Conservation (phyloP, 208 protist genomes). For the Crithidia brevicula region DNA sequence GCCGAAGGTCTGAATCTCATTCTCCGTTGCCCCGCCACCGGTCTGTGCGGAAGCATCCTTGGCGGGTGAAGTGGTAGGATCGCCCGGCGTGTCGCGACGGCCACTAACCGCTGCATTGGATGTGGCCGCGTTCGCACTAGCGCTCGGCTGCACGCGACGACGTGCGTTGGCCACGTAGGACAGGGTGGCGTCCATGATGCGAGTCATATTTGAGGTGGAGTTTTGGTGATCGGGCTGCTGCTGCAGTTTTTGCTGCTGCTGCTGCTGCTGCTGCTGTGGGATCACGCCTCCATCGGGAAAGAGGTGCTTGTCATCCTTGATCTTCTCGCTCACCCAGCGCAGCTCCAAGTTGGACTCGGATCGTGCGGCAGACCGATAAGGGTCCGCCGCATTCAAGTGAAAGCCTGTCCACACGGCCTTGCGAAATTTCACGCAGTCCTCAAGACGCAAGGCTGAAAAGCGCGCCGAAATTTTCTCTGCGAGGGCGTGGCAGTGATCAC, state of each 20-base stretch:
- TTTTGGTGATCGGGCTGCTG: no score
- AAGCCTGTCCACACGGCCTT: slow-evolving; percentile 35
- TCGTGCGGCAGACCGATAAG: slow-evolving; percentile 20
- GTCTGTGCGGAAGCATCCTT: not conserved
- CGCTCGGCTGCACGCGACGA: slow-evolving; percentile 18
- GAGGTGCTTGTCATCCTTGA: slow-evolving; percentile 65
- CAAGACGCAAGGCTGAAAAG: slow-evolving; percentile 31
- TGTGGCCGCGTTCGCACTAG: not conserved
- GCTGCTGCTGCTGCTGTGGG: slow-evolving; percentile 19
- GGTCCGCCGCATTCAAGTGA: slow-evolving; percentile 31
- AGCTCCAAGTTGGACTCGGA: slow-evolving; percentile 47
- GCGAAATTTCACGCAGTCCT: slow-evolving; percentile 42
- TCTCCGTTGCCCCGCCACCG: slow-evolving; percentile 17
- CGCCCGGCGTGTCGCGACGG: no score
- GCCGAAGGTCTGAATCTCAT: slow-evolving; percentile 46
- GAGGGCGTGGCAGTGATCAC: slow-evolving; percentile 23
- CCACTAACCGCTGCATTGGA: no score
- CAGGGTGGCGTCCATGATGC: slow-evolving; percentile 28
- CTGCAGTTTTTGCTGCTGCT: slow-evolving; percentile 9
- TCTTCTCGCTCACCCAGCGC: slow-evolving; percentile 47
- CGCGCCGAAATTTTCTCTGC: slow-evolving; percentile 25
- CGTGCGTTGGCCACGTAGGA: slow-evolving; percentile 35
- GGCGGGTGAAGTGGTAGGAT: no score
- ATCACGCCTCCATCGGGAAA: slow-evolving; percentile 35
- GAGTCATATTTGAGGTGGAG: slow-evolving; percentile 15